Conservation (phyloP, 805 yeast genomes). For the Yamadazyma sp. region DNA sequence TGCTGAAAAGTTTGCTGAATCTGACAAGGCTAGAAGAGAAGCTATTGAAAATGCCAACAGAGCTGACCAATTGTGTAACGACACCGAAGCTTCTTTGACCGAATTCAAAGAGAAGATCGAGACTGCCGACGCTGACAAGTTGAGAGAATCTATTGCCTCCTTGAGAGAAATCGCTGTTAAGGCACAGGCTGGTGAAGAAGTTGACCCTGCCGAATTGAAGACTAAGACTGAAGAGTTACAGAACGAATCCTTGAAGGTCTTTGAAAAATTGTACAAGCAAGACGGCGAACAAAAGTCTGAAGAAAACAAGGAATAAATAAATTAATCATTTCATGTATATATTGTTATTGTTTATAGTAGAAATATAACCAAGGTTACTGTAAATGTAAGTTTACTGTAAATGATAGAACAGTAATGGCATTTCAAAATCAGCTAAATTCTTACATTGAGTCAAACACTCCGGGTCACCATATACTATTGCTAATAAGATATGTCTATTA, state of each 20-base stretch:
- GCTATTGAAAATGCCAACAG: slow-evolving; percentile 83
- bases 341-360: slow-evolving; percentile 17
- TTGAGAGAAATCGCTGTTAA: slow-evolving; percentile 66
- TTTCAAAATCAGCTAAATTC: too few species aligned
- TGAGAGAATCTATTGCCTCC: slow-evolving; percentile 51
- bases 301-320: slow-evolving; percentile 13
- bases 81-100: slow-evolving; percentile 48
- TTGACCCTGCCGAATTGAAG: slow-evolving; percentile 63
- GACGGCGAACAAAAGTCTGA: slow-evolving; percentile 30
- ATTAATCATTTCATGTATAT: slow-evolving; percentile 17
- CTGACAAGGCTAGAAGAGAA: slow-evolving; percentile 84
- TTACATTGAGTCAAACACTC: too few species aligned
- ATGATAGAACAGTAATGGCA: too few species aligned
- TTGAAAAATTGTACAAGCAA: slow-evolving; percentile 58
- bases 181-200: slow-evolving; percentile 63
- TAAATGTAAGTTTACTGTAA: too few species aligned
- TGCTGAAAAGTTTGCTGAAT: slow-evolving; percentile 84
- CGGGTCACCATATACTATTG: too few species aligned
- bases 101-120: slow-evolving; percentile 49
- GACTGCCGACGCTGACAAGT: slow-evolving; percentile 46
- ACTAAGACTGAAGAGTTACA: slow-evolving; percentile 74
- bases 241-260: slow-evolving; percentile 70
- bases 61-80: slow-evolving; percentile 70
- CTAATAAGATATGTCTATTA: too few species aligned
- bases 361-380: slow-evolving; percentile 6